Evolutionary conservation across 805 yeast genomes (phyloP).

Genomic region (Candida rishiriensis): DNA sequence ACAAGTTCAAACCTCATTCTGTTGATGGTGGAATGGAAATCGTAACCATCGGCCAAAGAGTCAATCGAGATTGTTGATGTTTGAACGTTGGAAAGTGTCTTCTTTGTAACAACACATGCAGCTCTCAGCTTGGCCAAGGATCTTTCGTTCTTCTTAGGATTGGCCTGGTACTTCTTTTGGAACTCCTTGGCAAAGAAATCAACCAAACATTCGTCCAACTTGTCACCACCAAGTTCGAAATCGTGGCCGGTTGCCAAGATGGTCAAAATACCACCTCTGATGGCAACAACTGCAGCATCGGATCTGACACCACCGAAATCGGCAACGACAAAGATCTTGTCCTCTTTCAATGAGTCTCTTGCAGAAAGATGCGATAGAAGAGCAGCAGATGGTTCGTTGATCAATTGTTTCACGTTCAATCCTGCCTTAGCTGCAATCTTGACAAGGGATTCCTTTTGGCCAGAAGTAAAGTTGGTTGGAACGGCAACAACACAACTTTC

Average conservation of each 20-base stretch:
- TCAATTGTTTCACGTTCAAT: slow-evolving; percentile 75
- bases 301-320: slow-evolving; percentile 96
- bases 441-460: slow-evolving; percentile 61
- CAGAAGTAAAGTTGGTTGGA: slow-evolving; percentile 80
- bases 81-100: slow-evolving; percentile 86
- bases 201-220: slow-evolving; percentile 73
- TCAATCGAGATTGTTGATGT: slow-evolving; percentile 91
- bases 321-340: slow-evolving; percentile 83
- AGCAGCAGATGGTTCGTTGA: slow-evolving; percentile 91
- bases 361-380: slow-evolving; percentile 70
- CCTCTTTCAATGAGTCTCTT: slow-evolving; percentile 47
- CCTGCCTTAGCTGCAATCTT: slow-evolving; percentile 67
- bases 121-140: slow-evolving; percentile 84
- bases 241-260: slow-evolving; percentile 82
- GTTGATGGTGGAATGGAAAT: slow-evolving; percentile 89
- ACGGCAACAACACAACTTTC: slow-evolving; percentile 85
- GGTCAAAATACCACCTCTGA: slow-evolving; percentile 91
- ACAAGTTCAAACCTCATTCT: slow-evolving; percentile 90
- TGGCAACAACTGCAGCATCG: slow-evolving; percentile 90
- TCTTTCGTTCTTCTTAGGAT: slow-evolving; percentile 77
- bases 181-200: slow-evolving; percentile 91
- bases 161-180: slow-evolving; percentile 76
- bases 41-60: slow-evolving; percentile 89
- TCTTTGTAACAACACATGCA: slow-evolving; percentile 80
- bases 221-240: slow-evolving; percentile 79